Evolutionary conservation across 169 alveolate genomes (phyloP).

Genomic region (Miamiensis avidus): DNA sequence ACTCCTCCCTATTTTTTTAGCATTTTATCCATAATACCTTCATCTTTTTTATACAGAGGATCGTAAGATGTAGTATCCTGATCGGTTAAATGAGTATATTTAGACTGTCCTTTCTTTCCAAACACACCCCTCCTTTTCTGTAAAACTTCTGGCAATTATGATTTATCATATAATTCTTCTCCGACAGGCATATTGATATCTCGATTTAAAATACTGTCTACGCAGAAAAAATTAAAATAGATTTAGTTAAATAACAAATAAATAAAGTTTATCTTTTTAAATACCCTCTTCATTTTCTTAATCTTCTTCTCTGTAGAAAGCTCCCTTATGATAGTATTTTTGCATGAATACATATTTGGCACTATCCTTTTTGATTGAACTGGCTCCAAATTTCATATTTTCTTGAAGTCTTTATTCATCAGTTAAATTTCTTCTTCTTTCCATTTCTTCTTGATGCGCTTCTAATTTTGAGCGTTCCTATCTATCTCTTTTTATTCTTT

Average conservation of each 20-base stretch:
- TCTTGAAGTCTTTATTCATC: conserved; percentile 79
- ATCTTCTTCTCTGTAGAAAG: conserved; percentile 72
- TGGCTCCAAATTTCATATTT: conserved; percentile 70
- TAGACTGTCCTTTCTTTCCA: conserved; percentile 35
- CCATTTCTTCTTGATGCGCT: conserved; percentile 69
- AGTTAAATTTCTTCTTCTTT: conserved; percentile 76
- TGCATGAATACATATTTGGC: conserved; percentile 70
- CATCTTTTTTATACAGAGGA: conserved; percentile 40
- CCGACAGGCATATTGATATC: conserved; percentile 85
- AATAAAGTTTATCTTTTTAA: too few species aligned
- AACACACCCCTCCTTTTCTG: conserved; percentile 43
- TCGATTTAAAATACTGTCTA: conserved; percentile 54
- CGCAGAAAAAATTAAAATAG: too few species aligned
- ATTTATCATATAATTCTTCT: conserved; percentile 67
- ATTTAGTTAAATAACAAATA: too few species aligned
- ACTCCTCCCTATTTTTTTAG: conserved; percentile 29
- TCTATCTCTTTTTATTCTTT: conserved; percentile 72
- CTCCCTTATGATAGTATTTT: conserved; percentile 83
- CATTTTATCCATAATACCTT: conserved; percentile 21
- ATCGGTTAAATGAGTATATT: conserved; percentile 42
- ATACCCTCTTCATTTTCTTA: conserved; percentile 44
- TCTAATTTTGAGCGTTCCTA: conserved; percentile 62
- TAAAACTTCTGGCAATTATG: conserved; percentile 24
- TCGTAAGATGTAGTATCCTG: conserved; percentile 43
- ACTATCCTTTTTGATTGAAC: conserved; percentile 62